These are phyloP conservation scores for Candida sojae DNA, from an alignment of 1,139 yeast genomes.

Conservation along the genomic window DNA sequence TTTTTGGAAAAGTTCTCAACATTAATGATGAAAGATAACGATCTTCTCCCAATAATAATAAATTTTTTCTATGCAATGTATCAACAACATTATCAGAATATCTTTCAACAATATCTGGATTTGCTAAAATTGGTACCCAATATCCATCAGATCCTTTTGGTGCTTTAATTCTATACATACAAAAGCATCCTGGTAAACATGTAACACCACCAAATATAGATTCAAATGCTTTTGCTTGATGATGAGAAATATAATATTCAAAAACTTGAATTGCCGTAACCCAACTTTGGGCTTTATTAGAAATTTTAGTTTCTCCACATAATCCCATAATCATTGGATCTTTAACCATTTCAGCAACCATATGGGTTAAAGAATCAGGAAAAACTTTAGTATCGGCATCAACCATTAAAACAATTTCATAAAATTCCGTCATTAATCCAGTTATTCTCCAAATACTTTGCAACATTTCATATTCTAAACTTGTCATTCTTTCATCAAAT, in stretches of 20 bases:
- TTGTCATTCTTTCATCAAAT: slow-evolving; percentile 97
- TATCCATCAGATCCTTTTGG: slow-evolving; percentile 89
- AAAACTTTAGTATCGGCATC: slow-evolving; percentile 95
- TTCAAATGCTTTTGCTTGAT: slow-evolving; percentile 94
- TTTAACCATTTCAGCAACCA: slow-evolving; percentile 90
- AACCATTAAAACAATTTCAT: slow-evolving; percentile 88
- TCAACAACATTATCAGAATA: slow-evolving; percentile 88
- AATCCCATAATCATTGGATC: slow-evolving; percentile 93
- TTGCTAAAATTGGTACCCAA: slow-evolving; percentile 96
- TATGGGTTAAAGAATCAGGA: slow-evolving; percentile 89
- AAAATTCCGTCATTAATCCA: slow-evolving; percentile 84
- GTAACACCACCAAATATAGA: slow-evolving; percentile 96
- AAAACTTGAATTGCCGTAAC: slow-evolving; percentile 95
- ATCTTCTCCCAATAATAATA: slow-evolving; percentile 90
- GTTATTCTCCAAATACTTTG: slow-evolving; percentile 82
- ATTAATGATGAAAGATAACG: slow-evolving; percentile 84
- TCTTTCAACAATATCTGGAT: slow-evolving; percentile 95
- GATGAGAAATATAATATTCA: slow-evolving; percentile 94
- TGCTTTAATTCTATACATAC: slow-evolving; percentile 91
- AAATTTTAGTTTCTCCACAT: slow-evolving; percentile 96
- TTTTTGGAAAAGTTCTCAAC: slow-evolving; percentile 89
- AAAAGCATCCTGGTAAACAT: slow-evolving; percentile 97
- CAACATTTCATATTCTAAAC: slow-evolving; percentile 81
- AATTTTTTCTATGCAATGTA: slow-evolving; percentile 86
- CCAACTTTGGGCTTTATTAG: slow-evolving; percentile 86